Conservation (phyloP, 2,329 filamentous ascomycete genomes). For the Curvularia sp. region DNA sequence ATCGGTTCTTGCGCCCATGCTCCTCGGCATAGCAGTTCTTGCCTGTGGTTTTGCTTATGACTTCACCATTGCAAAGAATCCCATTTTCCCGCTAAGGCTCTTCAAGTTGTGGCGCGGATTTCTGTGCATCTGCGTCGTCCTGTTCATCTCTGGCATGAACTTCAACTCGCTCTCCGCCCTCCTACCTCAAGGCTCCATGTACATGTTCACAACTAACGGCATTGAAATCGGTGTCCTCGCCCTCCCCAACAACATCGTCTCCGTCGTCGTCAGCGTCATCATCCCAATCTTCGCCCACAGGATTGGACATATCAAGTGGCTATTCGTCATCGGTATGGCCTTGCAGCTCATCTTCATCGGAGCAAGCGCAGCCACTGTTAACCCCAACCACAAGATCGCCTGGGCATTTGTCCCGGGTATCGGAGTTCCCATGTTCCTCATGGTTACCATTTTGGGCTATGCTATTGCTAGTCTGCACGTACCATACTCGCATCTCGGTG, state of each 20-base stretch:
- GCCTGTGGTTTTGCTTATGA: not conserved
- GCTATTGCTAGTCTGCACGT: not conserved
- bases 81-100: not conserved
- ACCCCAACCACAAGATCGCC: not conserved
- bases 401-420: not conserved
- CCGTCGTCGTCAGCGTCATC: not conserved
- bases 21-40: constrained; percentile 1
- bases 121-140: not conserved
- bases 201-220: not conserved
- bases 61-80: constrained; percentile 1
- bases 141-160: constrained; percentile 1
- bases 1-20: not conserved
- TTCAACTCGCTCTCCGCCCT: not conserved
- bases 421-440: constrained; percentile 1
- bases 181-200: not conserved
- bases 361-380: constrained; percentile 1
- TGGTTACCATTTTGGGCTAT: constrained; percentile 1
- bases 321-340: not conserved
- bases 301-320: constrained; percentile 1
- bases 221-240: not conserved
- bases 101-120: constrained; percentile 1
- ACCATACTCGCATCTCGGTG: constrained; percentile 1
- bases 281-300: not conserved
- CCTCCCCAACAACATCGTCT: not conserved
- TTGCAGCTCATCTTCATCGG: not conserved